These are phyloP conservation scores for Sugiyamaella boreocaroliniensis DNA, from an alignment of 805 yeast genomes.

Conservation along the genomic window DNA sequence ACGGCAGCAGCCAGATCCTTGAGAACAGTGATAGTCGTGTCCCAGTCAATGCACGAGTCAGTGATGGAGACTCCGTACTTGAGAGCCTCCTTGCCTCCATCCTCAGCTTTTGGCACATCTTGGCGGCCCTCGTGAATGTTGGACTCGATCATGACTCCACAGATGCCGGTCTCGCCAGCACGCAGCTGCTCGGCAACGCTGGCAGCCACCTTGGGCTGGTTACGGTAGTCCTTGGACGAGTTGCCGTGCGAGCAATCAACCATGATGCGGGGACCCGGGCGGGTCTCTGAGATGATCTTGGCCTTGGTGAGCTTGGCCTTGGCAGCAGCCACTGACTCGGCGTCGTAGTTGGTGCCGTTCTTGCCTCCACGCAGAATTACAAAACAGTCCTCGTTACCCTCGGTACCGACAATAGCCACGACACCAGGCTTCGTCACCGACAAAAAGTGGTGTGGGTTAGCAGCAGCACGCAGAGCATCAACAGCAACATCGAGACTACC, in stretches of 20 bases:
- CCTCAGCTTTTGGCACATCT: conserved; percentile 62
- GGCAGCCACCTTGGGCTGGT: conserved; percentile 85
- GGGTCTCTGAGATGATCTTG: conserved; percentile 34
- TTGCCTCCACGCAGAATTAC: conserved; percentile 95
- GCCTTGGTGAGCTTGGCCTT: conserved; percentile 48
- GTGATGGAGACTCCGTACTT: conserved; percentile 93
- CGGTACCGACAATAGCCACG: conserved; percentile 92
- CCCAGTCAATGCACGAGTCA: conserved; percentile 96
- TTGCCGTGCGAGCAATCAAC: conserved; percentile 97
- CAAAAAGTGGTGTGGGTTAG: conserved; percentile 89
- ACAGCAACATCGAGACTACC: conserved; percentile 91
- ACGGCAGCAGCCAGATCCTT: conserved; percentile 72
- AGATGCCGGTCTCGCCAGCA: conserved; percentile 65
- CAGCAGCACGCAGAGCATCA: conserved; percentile 89
- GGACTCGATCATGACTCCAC: conserved; percentile 97
- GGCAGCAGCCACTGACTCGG: conserved; percentile 60
- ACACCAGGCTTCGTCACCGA: conserved; percentile 94
- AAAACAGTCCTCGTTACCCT: conserved; percentile 86
- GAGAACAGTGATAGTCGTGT: conserved; percentile 68
- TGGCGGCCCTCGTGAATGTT: conserved; percentile 91
- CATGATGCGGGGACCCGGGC: conserved; percentile 66
- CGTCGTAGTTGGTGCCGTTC: conserved; percentile 83
- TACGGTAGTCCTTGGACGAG: conserved; percentile 81
- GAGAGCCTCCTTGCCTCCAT: conserved; percentile 66
- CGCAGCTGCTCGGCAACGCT: conserved; percentile 71